A percentile compares a stretch with the other conserved stretches of the same genome.
These are phyloP conservation scores for Entonaema liquescens DNA, from an alignment of 495 filamentous ascomycete species.

Conservation along the genomic window DNA sequence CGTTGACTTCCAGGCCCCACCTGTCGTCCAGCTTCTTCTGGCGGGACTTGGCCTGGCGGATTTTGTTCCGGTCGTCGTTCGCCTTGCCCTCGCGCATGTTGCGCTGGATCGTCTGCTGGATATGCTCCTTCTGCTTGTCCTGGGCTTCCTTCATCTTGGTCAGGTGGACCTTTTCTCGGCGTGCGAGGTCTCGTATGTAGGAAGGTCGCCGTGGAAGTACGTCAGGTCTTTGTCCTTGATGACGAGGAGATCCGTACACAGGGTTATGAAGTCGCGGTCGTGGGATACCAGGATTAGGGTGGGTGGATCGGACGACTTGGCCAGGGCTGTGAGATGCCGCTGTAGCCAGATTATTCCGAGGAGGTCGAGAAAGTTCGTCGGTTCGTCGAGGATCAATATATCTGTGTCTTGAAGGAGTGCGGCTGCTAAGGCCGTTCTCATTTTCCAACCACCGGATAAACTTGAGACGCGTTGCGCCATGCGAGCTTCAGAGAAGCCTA, in stretches of 20 bases:
- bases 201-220: slow-evolving; percentile 75
- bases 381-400: slow-evolving; percentile 85
- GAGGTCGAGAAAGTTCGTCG: slow-evolving; percentile 85
- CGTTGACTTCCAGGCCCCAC: slow-evolving; percentile 74
- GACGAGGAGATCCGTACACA: slow-evolving; percentile 80
- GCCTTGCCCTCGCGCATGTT: slow-evolving; percentile 74
- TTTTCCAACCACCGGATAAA: slow-evolving; percentile 83
- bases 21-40: slow-evolving; percentile 85
- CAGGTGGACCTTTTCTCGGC: slow-evolving; percentile 69
- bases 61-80: slow-evolving; percentile 79
- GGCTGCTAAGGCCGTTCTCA: slow-evolving; percentile 73
- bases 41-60: slow-evolving; percentile 77
- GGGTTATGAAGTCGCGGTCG: slow-evolving; percentile 76
- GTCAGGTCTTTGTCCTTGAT: slow-evolving; percentile 71
- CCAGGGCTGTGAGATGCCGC: slow-evolving; percentile 66
- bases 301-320: slow-evolving; percentile 47
- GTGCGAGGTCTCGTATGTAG: slow-evolving; percentile 72
- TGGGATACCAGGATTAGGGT: slow-evolving; percentile 81
- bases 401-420: slow-evolving; percentile 75
- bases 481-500: slow-evolving; percentile 73
- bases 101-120: slow-evolving; percentile 76
- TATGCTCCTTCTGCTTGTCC: slow-evolving; percentile 77
- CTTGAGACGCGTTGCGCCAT: slow-evolving; percentile 65
- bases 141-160: slow-evolving; percentile 81
- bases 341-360: slow-evolving; percentile 86